These are phyloP conservation scores for Hanseniaspora lachancei DNA, from an alignment of 805 yeast species.

Conservation along the genomic window DNA sequence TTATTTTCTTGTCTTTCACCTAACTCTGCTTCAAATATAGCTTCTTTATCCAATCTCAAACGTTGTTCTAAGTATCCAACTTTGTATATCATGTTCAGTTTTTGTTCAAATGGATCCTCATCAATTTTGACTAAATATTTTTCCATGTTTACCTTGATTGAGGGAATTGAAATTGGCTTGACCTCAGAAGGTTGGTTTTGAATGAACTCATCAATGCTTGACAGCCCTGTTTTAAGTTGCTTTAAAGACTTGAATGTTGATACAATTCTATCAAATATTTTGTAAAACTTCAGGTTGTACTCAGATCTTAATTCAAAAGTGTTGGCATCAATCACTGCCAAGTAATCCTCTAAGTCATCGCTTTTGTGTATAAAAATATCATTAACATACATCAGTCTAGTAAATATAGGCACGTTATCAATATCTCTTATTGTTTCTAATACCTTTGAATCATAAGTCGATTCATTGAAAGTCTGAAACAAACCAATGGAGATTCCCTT, in stretches of 20 bases:
- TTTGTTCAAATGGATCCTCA: conserved; percentile 54
- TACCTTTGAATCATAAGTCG: conserved; percentile 21
- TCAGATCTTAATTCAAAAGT: conserved; percentile 24
- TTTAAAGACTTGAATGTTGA: conserved; percentile 36
- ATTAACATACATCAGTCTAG: conserved; percentile 17
- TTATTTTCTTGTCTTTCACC: neutral
- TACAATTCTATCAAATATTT: conserved; percentile 38
- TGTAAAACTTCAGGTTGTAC: conserved; percentile 32
- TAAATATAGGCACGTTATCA: conserved; percentile 14
- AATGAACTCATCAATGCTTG: conserved; percentile 23
- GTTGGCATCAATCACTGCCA: conserved; percentile 15
- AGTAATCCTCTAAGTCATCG: neutral
- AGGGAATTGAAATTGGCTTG: conserved; percentile 29
- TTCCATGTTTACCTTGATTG: conserved; percentile 31
- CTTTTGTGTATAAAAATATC: conserved; percentile 15
- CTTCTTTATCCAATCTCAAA: conserved; percentile 33
- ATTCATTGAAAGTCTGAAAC: conserved; percentile 16
- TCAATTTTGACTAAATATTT: conserved; percentile 39
- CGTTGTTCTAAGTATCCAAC: conserved; percentile 47
- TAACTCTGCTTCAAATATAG: conserved; percentile 20
- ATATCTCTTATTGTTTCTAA: neutral
- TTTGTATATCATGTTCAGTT: conserved; percentile 43
- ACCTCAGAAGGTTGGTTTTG: conserved; percentile 22
- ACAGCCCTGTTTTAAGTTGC: conserved; percentile 35
- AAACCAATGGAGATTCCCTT: neutral